Base-by-base conservation (phyloP, 192 early-diverging fungal species). In the Coemansia sp. region DNA sequence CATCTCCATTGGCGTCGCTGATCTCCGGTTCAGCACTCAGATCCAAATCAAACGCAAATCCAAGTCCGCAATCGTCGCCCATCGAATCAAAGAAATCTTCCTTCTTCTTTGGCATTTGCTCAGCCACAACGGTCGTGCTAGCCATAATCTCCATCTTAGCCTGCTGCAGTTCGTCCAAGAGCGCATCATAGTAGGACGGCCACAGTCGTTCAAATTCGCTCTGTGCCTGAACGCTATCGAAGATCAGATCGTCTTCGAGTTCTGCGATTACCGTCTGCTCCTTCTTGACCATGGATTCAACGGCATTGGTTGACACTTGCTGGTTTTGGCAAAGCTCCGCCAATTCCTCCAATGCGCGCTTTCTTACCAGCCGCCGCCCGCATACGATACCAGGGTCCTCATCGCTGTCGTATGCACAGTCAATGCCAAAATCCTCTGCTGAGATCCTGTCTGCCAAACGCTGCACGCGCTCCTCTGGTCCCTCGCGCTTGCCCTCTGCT, bases 231-330 rank as follows among this genome's bases (percentile, higher is more conserved):
- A 31, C 32, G 1, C 14, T 22, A 3, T 38, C 49, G 27, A 65
- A 75, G 1, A 75, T n/a, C 23, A 54, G 22, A 56, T 75, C 73
- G 0, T 65, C 47, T 38, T 75, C 67, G 1, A 75, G 49, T 6
- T 44, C 59, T 0, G 48, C 5, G 7, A 75, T 52, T 1, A 21
- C 41, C 3, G 22, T 23, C 24, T 52, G 38, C 16, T 56, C 59
- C 28, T 49, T 30, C 7, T 7, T 22, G 0, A 53, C 19, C 19
- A 61, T 12, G 3, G 18, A 12, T 9, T n/a, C 23, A 4, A 69
- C 23, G 12, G 49, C 23, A 4, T 60, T 34, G 34, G 61, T 9
- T n/a, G 12, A 2, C 49, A 32, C 30, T 24, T 56, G 50, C 44
- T 24, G 10, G 49, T 16, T 31, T 41, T 48, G 65, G n/a, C 58